Conservation (phyloP, 768 basidiomycete species). For the Xanthoconium purpureum region DNA sequence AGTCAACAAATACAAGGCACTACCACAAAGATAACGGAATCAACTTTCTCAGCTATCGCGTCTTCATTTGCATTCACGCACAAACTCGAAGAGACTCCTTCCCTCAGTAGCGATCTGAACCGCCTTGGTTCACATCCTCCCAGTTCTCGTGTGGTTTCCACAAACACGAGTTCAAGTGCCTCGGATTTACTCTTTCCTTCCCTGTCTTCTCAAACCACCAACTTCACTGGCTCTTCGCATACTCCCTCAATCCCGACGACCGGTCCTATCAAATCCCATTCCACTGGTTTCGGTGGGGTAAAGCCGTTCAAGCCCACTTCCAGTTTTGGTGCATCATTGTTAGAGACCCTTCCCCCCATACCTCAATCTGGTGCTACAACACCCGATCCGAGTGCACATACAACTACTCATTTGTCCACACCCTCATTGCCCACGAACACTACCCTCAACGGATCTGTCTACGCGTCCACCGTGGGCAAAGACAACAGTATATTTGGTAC, state of each 20-base stretch:
- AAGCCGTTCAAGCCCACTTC: conserved; percentile 84
- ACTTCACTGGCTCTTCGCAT: conserved; percentile 35
- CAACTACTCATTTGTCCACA: conserved; percentile 11
- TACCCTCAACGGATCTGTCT: conserved; percentile 9
- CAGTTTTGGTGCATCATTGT: conserved; percentile 71
- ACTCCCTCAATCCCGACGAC: conserved; percentile 35
- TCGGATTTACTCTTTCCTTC: conserved; percentile 47
- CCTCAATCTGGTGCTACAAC: conserved; percentile 54
- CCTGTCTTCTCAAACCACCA: conserved; percentile 52
- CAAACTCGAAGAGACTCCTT: conserved; percentile 29
- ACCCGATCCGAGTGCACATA: conserved; percentile 33
- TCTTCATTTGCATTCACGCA: conserved; percentile 60
- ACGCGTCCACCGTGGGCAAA: conserved; percentile 7
- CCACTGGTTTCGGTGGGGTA: conserved; percentile 55
- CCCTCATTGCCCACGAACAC: conserved; percentile 27
- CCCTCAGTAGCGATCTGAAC: conserved; percentile 3
- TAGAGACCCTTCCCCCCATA: conserved; percentile 74
- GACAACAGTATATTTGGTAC: conserved; percentile 25
- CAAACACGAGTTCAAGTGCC: conserved; percentile 41
- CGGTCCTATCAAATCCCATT: conserved; percentile 39
- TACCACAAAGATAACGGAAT: conserved; percentile 24
- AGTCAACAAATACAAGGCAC: conserved; percentile 28
- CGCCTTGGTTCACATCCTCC: conserved; percentile 20
- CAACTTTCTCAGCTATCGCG: conserved; percentile 65
- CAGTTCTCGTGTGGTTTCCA: conserved; percentile 34